phyloP scores from a whole-genome alignment of 345 rosid genomes.

The Brassica napus region Da-Ae NC_063452.1:62231501-62232000 shows the following conservation, averaged over 20 bases:
- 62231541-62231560: constrained; percentile 26
- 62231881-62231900: background rate
- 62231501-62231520: constrained; percentile 16
- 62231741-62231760: background rate
- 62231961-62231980: constrained; percentile 29
- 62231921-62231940: constrained; percentile 27
- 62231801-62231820: constrained; percentile 39
- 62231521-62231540: constrained; percentile 10
- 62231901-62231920: constrained; percentile 4
- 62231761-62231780: background rate
- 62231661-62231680: background rate
- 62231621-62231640: constrained; percentile 13
- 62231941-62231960: background rate
- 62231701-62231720: background rate
- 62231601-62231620: constrained; percentile 40
- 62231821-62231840: constrained; percentile 36
- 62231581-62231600: constrained; percentile 30
- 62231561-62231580: constrained; percentile 33
- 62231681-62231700: background rate
- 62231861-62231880: background rate
- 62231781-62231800: constrained; percentile 24
- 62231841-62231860: constrained; percentile 20
- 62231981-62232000: constrained; percentile 9
- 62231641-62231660: background rate
- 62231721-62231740: background rate